Conservation (phyloP, 2,329 filamentous ascomycete genomes). For the Trichophyton verrucosum region DNA sequence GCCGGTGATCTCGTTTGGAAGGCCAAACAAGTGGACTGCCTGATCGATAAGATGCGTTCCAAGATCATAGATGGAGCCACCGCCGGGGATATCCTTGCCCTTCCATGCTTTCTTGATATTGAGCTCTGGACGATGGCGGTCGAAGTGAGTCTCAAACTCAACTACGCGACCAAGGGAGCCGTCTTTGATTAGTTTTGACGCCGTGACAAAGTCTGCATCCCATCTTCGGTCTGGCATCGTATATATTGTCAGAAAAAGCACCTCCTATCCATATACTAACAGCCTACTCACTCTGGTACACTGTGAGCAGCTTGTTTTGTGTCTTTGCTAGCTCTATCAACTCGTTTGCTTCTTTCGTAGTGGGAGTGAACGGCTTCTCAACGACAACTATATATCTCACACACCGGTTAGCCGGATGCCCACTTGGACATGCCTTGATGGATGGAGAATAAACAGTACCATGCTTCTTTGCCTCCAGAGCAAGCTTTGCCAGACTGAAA, state of each 20-base stretch:
- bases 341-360: slow-evolving; percentile 52
- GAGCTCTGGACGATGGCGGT: slow-evolving; percentile 53
- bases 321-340: slow-evolving; percentile 46
- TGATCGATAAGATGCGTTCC: slow-evolving; percentile 69
- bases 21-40: slow-evolving; percentile 56
- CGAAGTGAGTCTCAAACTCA: slow-evolving; percentile 71
- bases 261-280: neutral
- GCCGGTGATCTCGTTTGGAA: slow-evolving; percentile 54
- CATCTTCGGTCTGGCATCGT: slow-evolving; percentile 48
- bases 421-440: no score
- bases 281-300: slow-evolving; percentile 49
- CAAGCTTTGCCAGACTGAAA: slow-evolving; percentile 50
- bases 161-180: slow-evolving; percentile 56
- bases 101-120: slow-evolving; percentile 50
- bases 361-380: slow-evolving; percentile 74
- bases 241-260: no score
- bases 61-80: slow-evolving; percentile 60
- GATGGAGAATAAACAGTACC: slow-evolving; percentile 19
- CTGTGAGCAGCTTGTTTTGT: slow-evolving; percentile 44
- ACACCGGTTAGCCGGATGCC: neutral
- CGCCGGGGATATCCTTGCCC: slow-evolving; percentile 50
- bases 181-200: slow-evolving; percentile 49
- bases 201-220: slow-evolving; percentile 64
- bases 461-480: slow-evolving; percentile 60
- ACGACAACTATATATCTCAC: slow-evolving; percentile 48